phyloP scores from a whole-genome alignment of 495 filamentous ascomycete genomes.

The Schizothecium vesticola region DNA sequence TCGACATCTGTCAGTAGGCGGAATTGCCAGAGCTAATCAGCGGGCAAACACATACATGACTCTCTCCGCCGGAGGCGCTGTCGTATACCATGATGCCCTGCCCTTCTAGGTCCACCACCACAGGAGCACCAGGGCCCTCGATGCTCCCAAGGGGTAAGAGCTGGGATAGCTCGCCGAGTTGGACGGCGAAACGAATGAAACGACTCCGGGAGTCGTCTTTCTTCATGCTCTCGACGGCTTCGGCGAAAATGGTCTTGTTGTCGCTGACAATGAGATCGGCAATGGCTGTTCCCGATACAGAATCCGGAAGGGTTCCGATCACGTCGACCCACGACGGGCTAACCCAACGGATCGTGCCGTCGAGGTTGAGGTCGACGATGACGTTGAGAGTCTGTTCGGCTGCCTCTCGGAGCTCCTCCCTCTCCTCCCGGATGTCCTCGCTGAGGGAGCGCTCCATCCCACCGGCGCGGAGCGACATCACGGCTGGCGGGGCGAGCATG shows the following conservation, averaged over 20 bases:
- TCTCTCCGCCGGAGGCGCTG: constrained; percentile 74
- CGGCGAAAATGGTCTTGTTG: constrained; percentile 69
- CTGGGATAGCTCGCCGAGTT: constrained; percentile 68
- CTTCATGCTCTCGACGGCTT: constrained; percentile 81
- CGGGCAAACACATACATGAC: constrained; percentile 63
- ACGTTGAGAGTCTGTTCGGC: constrained; percentile 95
- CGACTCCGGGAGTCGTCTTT: constrained; percentile 89
- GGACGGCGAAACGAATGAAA: constrained; percentile 79
- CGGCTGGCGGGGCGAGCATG: constrained; percentile 43
- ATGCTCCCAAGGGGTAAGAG: constrained; percentile 47
- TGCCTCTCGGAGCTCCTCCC: constrained; percentile 88
- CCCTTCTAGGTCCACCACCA: constrained; percentile 75
- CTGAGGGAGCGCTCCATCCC: constrained; percentile 51
- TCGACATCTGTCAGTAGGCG: constrained; percentile 18
- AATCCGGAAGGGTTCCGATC: constrained; percentile 68
- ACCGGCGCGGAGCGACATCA: constrained; percentile 43
- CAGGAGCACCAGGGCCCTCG: constrained; percentile 40
- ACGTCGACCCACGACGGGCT: constrained; percentile 96
- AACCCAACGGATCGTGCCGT: constrained; percentile 87
- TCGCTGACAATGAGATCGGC: constrained; percentile 71
- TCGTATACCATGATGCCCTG: constrained; percentile 99
- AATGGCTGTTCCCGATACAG: constrained; percentile 71
- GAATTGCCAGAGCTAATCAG: neutral
- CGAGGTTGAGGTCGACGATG: constrained; percentile 85
- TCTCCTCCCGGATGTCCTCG: constrained; percentile 59